Evolutionary conservation across 2,329 filamentous ascomycete species (phyloP).

Genomic region (Neospermospora avenae): DNA sequence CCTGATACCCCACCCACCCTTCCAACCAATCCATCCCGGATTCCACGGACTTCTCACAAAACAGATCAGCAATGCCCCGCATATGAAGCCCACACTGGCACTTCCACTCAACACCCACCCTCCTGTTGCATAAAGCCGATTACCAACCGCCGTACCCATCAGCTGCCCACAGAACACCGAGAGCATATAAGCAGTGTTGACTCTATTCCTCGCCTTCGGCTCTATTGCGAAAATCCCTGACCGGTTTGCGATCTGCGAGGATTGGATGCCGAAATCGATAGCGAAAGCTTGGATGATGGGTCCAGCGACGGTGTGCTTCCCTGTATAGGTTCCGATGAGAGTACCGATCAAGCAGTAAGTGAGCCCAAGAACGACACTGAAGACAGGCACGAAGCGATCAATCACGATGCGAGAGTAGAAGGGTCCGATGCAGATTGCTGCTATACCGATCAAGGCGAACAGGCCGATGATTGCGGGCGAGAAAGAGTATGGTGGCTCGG

Average conservation of each 20-base stretch:
- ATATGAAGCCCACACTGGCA: conserved; percentile 53
- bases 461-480: conserved; percentile 67
- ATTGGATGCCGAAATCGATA: conserved; percentile 70
- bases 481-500: conserved; percentile 66
- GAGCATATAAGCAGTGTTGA: conserved; percentile 83
- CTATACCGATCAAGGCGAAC: conserved; percentile 75
- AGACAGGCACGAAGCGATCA: conserved; percentile 65
- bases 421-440: conserved; percentile 63
- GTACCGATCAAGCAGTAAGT: conserved; percentile 58
- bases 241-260: conserved; percentile 70
- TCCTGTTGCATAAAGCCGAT: conserved; percentile 50
- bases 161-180: conserved; percentile 72
- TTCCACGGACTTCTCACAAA: conserved; percentile 53
- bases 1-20: conserved; percentile 55
- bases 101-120: conserved; percentile 57
- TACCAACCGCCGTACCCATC: conserved; percentile 61
- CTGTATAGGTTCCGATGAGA: conserved; percentile 65
- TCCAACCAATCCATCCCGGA: conserved; percentile 57
- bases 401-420: conserved; percentile 68
- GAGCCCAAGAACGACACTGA: conserved; percentile 63
- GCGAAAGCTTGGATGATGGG: conserved; percentile 70
- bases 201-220: conserved; percentile 66
- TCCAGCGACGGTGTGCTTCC: conserved; percentile 62
- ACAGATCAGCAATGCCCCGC: conserved; percentile 45
- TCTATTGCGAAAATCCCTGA: conserved; percentile 68